Conservation (phyloP, 345 rosid genomes). For the Eucalyptus viminalis region DNA sequence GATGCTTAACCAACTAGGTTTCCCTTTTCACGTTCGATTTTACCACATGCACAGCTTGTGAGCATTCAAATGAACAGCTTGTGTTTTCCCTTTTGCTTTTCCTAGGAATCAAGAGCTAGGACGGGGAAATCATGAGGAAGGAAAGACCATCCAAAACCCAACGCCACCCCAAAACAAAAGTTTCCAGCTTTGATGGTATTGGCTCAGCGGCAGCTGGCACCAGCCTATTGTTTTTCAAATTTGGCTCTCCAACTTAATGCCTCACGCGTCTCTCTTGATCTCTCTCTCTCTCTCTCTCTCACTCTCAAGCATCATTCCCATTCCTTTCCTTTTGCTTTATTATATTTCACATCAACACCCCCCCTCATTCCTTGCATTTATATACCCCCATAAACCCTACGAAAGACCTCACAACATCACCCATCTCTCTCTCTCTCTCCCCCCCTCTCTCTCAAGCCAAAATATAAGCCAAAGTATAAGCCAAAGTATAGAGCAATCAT, state of each 20-base stretch:
- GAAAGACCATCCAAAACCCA: background rate
- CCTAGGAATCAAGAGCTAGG: background rate
- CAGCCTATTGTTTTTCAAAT: background rate
- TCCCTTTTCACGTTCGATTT: background rate
- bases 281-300: background rate
- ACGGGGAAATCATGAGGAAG: background rate
- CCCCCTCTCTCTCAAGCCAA: background rate
- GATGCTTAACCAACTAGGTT: background rate
- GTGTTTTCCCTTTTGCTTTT: background rate
- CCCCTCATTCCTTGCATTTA: background rate
- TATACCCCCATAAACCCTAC: background rate
- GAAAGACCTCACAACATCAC: background rate
- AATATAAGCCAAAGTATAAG: background rate
- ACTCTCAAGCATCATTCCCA: background rate
- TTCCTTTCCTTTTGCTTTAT: background rate
- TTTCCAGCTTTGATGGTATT: conserved; percentile 12
- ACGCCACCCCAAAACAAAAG: background rate
- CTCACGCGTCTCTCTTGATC: background rate
- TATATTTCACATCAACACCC: background rate
- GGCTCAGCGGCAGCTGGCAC: background rate
- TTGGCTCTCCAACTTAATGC: background rate
- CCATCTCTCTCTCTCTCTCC: background rate
- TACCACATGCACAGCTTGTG: background rate
- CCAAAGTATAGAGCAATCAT: background rate
- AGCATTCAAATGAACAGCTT: background rate